Evolutionary conservation across 2,329 filamentous ascomycete genomes (phyloP).

Genomic region (Colletotrichum destructivum): DNA sequence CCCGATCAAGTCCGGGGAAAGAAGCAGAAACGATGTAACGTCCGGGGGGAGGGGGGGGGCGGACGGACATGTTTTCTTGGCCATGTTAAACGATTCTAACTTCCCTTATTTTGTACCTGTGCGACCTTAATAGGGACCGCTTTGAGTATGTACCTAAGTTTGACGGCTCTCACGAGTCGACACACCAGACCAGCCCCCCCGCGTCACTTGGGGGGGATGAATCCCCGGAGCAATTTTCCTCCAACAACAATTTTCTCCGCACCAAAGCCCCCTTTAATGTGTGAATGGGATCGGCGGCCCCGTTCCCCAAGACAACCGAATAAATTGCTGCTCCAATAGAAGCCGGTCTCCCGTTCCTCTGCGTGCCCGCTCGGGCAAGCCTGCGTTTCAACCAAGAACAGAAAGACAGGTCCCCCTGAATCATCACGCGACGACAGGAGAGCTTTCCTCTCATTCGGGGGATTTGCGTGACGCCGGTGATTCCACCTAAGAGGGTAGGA

Average conservation of each 20-base stretch:
- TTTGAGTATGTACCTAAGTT: too few relatives aligned
- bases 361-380: not conserved
- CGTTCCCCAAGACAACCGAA: constrained; percentile 3
- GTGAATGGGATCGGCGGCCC: constrained; percentile 11
- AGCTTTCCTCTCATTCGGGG: constrained; percentile 22
- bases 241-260: constrained; percentile 38
- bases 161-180: not conserved
- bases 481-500: constrained; percentile 5
- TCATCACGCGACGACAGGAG: not conserved
- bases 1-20: constrained; percentile 3
- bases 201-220: not conserved
- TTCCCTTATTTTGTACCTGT: too few relatives aligned
- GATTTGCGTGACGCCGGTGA: not conserved
- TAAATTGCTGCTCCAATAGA: constrained; percentile 34
- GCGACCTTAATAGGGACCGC: too few relatives aligned
- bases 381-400: not conserved
- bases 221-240: constrained; percentile 29
- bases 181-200: not conserved
- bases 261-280: not conserved
- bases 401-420: not conserved
- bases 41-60: not conserved
- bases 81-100: too few relatives aligned
- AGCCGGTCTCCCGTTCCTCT: not conserved
- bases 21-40: constrained; percentile 18
- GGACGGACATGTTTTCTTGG: too few relatives aligned